Evolutionary conservation across 2,329 filamentous ascomycete genomes (phyloP), one percentile per base, ranked within the genome.

Genomic region (Venturia nashicola): DNA sequence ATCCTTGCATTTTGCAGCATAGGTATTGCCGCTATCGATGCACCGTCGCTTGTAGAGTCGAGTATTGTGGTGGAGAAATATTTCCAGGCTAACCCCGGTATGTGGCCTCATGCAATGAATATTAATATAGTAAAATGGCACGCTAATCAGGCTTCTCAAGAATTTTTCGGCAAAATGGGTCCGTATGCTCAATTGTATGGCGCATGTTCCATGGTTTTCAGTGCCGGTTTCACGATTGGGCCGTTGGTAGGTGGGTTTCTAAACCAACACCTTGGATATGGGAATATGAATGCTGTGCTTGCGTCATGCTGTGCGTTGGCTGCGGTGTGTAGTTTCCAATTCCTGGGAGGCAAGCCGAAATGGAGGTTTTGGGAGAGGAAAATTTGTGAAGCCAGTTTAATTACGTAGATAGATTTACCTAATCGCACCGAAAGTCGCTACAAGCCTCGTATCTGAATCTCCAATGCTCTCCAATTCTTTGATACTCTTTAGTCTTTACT

Each of bases 101-200:
- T 14, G 46, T 5, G 20, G 0, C 5, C 2, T 27, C 9, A 14
- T 20, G 14, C 14, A 12, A 4, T 6, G 1, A 46, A 20, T 1
- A 6, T 5, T 1, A 27, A 2, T 4, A 27, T 27, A 27, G 27
- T 27, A 27, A 27, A 27, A 27, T 27, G 27, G 27, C 27, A 9
- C 44, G 11, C 44, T 46, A 46, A 46, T 9, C 2, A 27, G 4
- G 27, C 27, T 27, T 27, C 27, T n/a, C 1, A 9, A 0, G 78
- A 77, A 0, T 75, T 83, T 61, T 86, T 86, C 67, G 81, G 82
- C 0, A 72, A 76, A 0, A 75, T 80, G 5, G 82, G 82, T 0
- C 84, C 85, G 0, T 86, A 86, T 69, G 85, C 84, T 1, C 86
- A 88, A 71, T 76, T 87, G 0, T 88, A 87, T 70, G 84, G 82